Conservation (phyloP, 208 protist genomes). For the Acanthamoeba rhysodes region DNA sequence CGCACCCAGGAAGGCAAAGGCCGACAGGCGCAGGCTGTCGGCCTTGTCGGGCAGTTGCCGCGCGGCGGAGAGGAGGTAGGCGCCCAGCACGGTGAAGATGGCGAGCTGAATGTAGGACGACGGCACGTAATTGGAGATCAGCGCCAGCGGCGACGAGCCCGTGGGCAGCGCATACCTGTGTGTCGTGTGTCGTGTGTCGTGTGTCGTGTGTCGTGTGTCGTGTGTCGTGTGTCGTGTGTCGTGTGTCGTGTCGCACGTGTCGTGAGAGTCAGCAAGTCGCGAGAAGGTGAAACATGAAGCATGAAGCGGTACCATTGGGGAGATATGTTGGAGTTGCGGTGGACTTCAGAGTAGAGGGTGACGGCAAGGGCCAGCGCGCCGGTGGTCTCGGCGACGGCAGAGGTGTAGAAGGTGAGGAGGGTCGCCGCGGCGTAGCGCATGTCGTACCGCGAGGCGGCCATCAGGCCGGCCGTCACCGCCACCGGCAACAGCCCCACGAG, state of each 20-base stretch:
- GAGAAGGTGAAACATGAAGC: neutral
- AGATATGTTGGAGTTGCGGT: conserved; percentile 2
- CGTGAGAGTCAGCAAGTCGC: neutral
- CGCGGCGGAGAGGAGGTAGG: neutral
- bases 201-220: no score
- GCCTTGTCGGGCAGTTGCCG: neutral
- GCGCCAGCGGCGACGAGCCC: neutral
- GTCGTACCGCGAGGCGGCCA: conserved; percentile 10
- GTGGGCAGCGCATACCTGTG: conserved; percentile 53
- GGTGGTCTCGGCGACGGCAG: conserved; percentile 5
- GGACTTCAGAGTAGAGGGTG: conserved; percentile 12
- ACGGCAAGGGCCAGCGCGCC: conserved; percentile 27
- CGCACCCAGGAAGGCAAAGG: conserved; percentile 12
- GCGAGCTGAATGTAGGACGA: conserved; percentile 40
- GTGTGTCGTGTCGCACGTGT: no score
- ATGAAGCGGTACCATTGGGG: neutral
- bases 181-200: neutral
- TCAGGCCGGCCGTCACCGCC: neutral
- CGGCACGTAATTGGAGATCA: conserved; percentile 39
- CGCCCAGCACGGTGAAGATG: neutral
- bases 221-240: no score
- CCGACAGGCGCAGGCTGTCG: conserved; percentile 10
- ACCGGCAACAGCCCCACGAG: neutral
- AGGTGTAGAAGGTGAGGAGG: conserved; percentile 32
- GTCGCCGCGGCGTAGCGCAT: conserved; percentile 22